These are phyloP conservation scores for Daldinia vernicosa DNA, from an alignment of 495 filamentous ascomycete species.

Conservation along the genomic window DNA sequence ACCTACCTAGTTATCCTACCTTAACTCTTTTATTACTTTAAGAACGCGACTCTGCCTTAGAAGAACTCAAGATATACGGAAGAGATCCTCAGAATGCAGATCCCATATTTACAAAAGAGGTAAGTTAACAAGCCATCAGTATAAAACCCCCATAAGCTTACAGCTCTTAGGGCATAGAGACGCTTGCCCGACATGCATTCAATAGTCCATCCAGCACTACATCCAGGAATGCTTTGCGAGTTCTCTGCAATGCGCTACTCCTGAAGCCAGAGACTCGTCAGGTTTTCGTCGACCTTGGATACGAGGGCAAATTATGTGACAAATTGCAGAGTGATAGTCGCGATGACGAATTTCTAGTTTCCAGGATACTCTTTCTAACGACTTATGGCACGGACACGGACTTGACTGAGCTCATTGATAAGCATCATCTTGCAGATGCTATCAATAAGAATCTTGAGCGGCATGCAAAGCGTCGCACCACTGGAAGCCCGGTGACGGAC, in stretches of 20 bases:
- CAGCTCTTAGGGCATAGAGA: conserved; percentile 73
- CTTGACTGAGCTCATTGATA: conserved; percentile 72
- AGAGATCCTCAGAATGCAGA: conserved; percentile 74
- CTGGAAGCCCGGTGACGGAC: conserved; percentile 49
- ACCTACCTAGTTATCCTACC: background rate
- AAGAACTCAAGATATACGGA: conserved; percentile 81
- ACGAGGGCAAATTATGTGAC: conserved; percentile 72
- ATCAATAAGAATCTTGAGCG: conserved; percentile 73
- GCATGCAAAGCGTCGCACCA: conserved; percentile 60
- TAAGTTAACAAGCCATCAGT: conserved; percentile 45
- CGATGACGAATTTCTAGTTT: conserved; percentile 89
- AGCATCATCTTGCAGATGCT: conserved; percentile 74
- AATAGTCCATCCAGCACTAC: conserved; percentile 64
- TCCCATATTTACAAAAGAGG: conserved; percentile 82
- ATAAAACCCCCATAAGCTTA: conserved; percentile 15
- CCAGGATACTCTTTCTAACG: conserved; percentile 82
- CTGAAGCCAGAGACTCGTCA: conserved; percentile 76
- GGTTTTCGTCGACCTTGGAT: conserved; percentile 82
- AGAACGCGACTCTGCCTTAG: conserved; percentile 72
- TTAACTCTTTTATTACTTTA: conserved; percentile 16
- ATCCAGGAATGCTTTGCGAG: conserved; percentile 81
- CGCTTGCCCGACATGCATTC: conserved; percentile 76
- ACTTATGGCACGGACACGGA: conserved; percentile 83
- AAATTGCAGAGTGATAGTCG: conserved; percentile 77
- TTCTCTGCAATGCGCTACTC: conserved; percentile 87